These are phyloP conservation scores for Azolla pinnata DNA, from an alignment of 75 land plant species.

Conservation along the genomic window DNA sequence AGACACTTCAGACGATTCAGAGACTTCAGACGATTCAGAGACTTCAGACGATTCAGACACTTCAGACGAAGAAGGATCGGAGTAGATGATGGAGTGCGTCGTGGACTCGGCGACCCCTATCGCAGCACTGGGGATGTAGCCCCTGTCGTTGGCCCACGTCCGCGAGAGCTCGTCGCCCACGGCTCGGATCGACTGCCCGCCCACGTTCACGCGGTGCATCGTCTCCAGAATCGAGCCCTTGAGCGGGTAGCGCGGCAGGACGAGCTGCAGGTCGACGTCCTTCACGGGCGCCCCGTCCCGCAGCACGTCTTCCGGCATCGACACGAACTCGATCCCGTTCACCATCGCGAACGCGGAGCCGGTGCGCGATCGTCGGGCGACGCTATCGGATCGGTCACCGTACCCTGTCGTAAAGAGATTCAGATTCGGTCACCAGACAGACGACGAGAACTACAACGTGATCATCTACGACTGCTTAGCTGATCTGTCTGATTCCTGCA, in stretches of 20 bases:
- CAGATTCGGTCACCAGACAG: too few species aligned
- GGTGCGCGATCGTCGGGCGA: too few species aligned
- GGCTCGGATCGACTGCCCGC: conserved; percentile 13
- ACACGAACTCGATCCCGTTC: conserved; percentile 16
- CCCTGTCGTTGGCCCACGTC: conserved; percentile 14
- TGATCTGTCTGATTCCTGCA: too few species aligned
- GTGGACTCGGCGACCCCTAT: conserved; percentile 5
- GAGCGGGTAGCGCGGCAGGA: not conserved
- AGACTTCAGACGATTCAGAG: too few species aligned
- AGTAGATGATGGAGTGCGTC: too few species aligned
- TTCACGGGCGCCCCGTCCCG: not conserved
- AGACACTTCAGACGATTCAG: too few species aligned
- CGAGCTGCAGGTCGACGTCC: not conserved
- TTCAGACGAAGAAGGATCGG: too few species aligned
- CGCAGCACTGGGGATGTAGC: conserved; percentile 21
- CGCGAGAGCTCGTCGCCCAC: conserved; percentile 14
- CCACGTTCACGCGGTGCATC: conserved; percentile 21
- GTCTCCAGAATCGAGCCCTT: conserved; percentile 6
- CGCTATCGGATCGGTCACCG: too few species aligned
- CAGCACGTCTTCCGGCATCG: conserved; percentile 13
- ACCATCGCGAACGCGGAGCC: conserved; percentile 2
- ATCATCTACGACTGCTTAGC: too few species aligned
- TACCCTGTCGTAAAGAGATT: too few species aligned
- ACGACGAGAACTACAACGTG: too few species aligned
- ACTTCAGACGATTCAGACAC: too few species aligned